A percentile compares a stretch with the other conserved stretches of the same genome.
phyloP scores from a whole-genome alignment of 106 monocot genomes.

The Xerophyta viscosa region DNA sequence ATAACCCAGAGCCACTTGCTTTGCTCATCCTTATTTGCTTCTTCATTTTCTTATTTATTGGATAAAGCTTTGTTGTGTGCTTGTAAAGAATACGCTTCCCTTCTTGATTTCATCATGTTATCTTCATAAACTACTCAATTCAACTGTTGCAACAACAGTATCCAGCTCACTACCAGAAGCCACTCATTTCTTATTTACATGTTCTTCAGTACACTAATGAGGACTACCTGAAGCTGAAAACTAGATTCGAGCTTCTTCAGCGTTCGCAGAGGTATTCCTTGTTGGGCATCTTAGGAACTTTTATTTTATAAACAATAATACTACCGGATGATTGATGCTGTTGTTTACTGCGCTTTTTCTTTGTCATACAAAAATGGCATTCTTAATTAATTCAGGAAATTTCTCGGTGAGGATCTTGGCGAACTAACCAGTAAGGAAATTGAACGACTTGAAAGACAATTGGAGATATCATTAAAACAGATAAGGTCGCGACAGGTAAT shows the following conservation, averaged over 20 bases:
- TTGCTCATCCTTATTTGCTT: too few species aligned
- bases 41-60: too few species aligned
- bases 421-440: slow-evolving; percentile 23
- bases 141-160: neutral
- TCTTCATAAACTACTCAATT: neutral
- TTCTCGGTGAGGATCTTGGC: slow-evolving; percentile 38
- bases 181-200: neutral
- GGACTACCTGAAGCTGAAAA: slow-evolving; percentile 35
- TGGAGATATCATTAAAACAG: slow-evolving; percentile 29
- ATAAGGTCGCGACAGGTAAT: slow-evolving; percentile 37
- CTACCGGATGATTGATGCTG: neutral
- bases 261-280: slow-evolving; percentile 31
- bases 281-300: neutral
- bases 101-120: too few species aligned
- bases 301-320: neutral
- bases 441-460: slow-evolving; percentile 34
- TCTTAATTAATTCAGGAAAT: slow-evolving; percentile 30
- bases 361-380: too few species aligned
- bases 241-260: slow-evolving; percentile 27
- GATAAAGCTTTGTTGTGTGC: too few species aligned
- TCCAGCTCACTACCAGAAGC: neutral
- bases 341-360: too few species aligned
- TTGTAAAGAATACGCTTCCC: too few species aligned
- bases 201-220: slow-evolving; percentile 20
- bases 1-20: too few species aligned